A percentile compares a stretch with the other conserved stretches of the same genome.
Conservation (phyloP, 305 asterid species). For the Fraxinus latifolia region DNA sequence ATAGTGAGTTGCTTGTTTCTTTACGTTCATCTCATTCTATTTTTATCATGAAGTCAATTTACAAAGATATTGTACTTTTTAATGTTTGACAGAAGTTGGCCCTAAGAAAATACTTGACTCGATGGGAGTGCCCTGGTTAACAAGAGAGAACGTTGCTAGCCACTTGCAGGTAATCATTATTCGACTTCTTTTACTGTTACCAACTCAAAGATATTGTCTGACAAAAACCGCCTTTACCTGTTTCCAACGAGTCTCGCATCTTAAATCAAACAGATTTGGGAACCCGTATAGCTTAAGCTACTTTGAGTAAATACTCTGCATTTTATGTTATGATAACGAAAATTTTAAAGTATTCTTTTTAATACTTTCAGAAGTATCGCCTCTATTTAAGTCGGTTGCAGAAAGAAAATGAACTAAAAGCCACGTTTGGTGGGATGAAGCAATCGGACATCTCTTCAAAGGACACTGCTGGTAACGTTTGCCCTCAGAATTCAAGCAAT, state of each 20-base stretch:
- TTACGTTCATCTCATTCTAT: neutral
- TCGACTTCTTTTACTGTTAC: neutral
- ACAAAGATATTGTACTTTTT: neutral
- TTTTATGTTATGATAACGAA: neutral
- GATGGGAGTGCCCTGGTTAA: conserved; percentile 90
- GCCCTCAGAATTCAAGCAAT: conserved; percentile 30
- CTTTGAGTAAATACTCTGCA: neutral
- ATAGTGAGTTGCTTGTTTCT: conserved; percentile 49
- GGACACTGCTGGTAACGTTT: conserved; percentile 33
- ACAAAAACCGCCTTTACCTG: neutral
- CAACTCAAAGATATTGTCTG: neutral
- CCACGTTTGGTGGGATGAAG: conserved; percentile 43
- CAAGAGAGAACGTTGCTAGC: conserved; percentile 91
- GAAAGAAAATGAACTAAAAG: conserved; percentile 63
- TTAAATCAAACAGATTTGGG: neutral
- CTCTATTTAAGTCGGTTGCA: conserved; percentile 83
- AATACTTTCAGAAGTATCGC: conserved; percentile 71
- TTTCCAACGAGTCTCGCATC: neutral
- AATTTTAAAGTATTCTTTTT: conserved; percentile 26
- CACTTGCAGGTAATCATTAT: conserved; percentile 71
- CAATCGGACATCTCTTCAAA: conserved; percentile 35
- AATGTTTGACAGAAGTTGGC: conserved; percentile 66
- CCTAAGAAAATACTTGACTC: conserved; percentile 92
- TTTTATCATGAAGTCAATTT: neutral
- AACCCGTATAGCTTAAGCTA: neutral